Evolutionary conservation across 495 filamentous ascomycete species (phyloP).

Genomic region (Bryoglossum gracile): DNA sequence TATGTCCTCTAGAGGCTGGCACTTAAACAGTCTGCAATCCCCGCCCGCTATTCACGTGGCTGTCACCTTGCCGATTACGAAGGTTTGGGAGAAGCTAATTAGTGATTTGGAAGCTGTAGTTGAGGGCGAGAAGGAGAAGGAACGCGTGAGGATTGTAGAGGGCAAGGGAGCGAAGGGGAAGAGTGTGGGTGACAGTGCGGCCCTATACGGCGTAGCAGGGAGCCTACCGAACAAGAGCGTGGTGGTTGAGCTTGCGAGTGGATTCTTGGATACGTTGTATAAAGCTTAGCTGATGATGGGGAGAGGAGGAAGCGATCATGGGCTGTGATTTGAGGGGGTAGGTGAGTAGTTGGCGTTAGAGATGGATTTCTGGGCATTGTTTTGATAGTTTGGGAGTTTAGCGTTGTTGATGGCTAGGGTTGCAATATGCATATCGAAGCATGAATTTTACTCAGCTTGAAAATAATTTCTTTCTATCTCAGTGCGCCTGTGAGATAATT

Average conservation of each 20-base stretch:
- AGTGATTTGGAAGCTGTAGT: constrained; percentile 71
- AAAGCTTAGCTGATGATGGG: too few species aligned
- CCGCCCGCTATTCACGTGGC: constrained; percentile 95
- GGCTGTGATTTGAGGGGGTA: too few species aligned
- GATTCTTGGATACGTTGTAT: constrained; percentile 93
- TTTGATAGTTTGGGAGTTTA: too few species aligned
- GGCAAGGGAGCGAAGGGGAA: constrained; percentile 64
- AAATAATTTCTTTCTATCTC: too few species aligned
- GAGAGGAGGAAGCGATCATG: too few species aligned
- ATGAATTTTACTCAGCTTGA: too few species aligned
- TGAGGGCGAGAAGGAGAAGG: constrained; percentile 65
- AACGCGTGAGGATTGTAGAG: constrained; percentile 56
- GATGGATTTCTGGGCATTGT: too few species aligned
- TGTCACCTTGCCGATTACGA: constrained; percentile 82
- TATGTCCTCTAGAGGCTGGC: constrained; percentile 81
- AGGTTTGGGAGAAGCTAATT: constrained; percentile 69
- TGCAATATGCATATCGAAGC: too few species aligned
- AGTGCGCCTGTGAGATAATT: too few species aligned
- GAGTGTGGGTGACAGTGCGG: constrained; percentile 65
- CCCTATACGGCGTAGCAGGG: constrained; percentile 91
- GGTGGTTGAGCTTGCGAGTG: constrained; percentile 79
- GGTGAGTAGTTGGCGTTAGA: too few species aligned
- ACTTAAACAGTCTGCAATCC: constrained; percentile 83
- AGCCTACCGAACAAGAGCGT: constrained; percentile 93
- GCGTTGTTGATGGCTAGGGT: too few species aligned